phyloP scores from a whole-genome alignment of 345 rosid genomes.

The Balakata baccata region DNA sequence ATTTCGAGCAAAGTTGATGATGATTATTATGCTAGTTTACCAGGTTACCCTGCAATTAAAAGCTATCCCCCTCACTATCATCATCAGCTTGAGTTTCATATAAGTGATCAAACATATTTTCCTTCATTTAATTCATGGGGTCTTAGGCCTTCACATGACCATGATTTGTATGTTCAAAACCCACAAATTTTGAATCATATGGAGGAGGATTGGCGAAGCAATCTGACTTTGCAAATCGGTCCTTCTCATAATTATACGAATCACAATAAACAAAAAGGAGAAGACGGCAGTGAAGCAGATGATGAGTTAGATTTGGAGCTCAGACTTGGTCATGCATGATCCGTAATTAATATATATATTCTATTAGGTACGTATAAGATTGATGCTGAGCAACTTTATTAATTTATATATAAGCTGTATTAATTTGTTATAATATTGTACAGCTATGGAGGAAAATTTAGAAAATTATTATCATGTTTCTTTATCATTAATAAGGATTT shows the following conservation, averaged over 20 bases:
- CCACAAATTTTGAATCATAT: slow-evolving; percentile 24
- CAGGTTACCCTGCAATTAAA: slow-evolving; percentile 30
- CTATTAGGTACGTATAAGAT: not conserved
- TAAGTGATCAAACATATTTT: slow-evolving; percentile 15
- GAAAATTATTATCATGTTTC: not conserved
- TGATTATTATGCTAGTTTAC: slow-evolving; percentile 12
- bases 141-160: slow-evolving; percentile 16
- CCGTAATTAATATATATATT: slow-evolving; percentile 4
- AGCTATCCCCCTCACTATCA: slow-evolving; percentile 21
- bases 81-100: not conserved
- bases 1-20: slow-evolving; percentile 28
- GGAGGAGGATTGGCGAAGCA: slow-evolving; percentile 24
- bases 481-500: not conserved
- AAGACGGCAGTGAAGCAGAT: slow-evolving; percentile 22
- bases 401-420: not conserved
- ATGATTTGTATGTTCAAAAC: slow-evolving; percentile 7
- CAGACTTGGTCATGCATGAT: slow-evolving; percentile 29
- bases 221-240: slow-evolving; percentile 20
- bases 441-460: slow-evolving; percentile 7
- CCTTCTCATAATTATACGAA: slow-evolving; percentile 32
- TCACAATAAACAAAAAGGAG: not conserved
- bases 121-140: slow-evolving; percentile 13
- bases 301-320: slow-evolving; percentile 29
- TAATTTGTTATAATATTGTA: slow-evolving; percentile 15
- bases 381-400: no score